A percentile compares a stretch with the other conserved stretches of the same genome.
phyloP scores from a whole-genome alignment of 83 land plant species.

The Diphasiastrum complanatum region DNA sequence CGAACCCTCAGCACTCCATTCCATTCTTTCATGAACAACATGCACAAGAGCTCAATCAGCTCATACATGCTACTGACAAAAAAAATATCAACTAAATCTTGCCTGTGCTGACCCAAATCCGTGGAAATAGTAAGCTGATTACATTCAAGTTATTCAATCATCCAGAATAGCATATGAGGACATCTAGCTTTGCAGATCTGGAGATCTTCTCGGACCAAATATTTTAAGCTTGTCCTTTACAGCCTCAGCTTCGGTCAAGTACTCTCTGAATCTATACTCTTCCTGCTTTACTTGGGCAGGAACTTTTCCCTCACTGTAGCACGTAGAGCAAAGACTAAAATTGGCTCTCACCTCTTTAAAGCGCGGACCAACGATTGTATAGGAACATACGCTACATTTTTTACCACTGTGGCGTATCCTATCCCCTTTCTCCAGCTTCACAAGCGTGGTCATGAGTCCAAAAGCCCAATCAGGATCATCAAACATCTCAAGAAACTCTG shows the following conservation, averaged over 20 bases:
- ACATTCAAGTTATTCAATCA: no score
- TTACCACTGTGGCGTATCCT: conserved; percentile 3
- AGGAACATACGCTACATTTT: conserved; percentile 1
- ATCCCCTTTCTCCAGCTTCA: conserved; percentile 10
- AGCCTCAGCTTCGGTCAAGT: neutral
- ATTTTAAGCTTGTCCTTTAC: conserved; percentile 6
- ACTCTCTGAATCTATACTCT: conserved; percentile 4
- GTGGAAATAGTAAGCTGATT: no score
- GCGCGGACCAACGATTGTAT: conserved; percentile 7
- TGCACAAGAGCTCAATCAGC: no score
- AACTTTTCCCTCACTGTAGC: conserved; percentile 10
- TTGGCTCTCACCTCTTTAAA: conserved; percentile 11
- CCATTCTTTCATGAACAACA: no score
- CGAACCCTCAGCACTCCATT: no score
- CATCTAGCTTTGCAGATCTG: no score
- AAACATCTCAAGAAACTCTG: conserved; percentile 13
- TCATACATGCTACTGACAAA: no score
- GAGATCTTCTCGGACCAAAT: neutral
- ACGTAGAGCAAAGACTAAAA: conserved; percentile 12
- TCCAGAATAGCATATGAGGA: no score
- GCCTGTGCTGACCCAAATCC: no score
- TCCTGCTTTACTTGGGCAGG: conserved; percentile 8
- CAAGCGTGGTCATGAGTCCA: neutral
- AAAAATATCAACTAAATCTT: no score
- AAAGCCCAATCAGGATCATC: conserved; percentile 9